Evolutionary conservation across 805 yeast genomes (phyloP).

Genomic region (Myxozyma kluyveri): DNA sequence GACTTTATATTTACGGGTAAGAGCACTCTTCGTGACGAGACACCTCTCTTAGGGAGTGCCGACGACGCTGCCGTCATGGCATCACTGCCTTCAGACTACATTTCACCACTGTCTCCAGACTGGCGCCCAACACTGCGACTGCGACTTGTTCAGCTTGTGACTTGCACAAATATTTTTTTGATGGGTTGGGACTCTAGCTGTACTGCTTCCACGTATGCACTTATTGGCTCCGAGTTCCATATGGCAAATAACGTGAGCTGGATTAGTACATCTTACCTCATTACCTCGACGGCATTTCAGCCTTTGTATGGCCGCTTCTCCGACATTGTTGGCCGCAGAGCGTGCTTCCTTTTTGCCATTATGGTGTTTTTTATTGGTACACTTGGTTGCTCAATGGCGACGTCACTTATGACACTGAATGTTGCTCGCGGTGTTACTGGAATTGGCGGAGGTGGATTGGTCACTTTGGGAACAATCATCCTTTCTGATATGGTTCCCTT

Average conservation of each 20-base stretch:
- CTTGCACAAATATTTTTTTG: conserved; percentile 43
- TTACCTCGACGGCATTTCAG: conserved; percentile 66
- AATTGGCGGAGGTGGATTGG: conserved; percentile 88
- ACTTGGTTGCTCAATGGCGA: conserved; percentile 31
- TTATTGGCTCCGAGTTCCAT: conserved; percentile 49
- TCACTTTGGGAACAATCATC: conserved; percentile 70
- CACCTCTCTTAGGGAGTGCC: conserved; percentile 14
- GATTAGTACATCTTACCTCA: conserved; percentile 63
- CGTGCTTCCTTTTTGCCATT: conserved; percentile 39
- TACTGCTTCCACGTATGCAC: conserved; percentile 49
- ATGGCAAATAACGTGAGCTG: conserved; percentile 53
- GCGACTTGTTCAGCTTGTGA: conserved; percentile 31
- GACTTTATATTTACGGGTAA: conserved; percentile 13
- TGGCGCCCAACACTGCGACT: conserved; percentile 30
- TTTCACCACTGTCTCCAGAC: conserved; percentile 25
- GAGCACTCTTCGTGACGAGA: conserved; percentile 5
- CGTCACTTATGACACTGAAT: conserved; percentile 26
- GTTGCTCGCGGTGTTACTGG: conserved; percentile 68
- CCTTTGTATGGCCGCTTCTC: conserved; percentile 65
- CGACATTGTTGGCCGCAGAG: conserved; percentile 46
- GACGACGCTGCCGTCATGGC: conserved; percentile 3
- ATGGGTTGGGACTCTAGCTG: conserved; percentile 51
- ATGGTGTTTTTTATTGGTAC: conserved; percentile 26
- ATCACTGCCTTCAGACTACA: conserved; percentile 24
- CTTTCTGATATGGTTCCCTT: conserved; percentile 73